Conservation (phyloP, 2,329 filamentous ascomycete species). For the Thelonectria blattea region DNA sequence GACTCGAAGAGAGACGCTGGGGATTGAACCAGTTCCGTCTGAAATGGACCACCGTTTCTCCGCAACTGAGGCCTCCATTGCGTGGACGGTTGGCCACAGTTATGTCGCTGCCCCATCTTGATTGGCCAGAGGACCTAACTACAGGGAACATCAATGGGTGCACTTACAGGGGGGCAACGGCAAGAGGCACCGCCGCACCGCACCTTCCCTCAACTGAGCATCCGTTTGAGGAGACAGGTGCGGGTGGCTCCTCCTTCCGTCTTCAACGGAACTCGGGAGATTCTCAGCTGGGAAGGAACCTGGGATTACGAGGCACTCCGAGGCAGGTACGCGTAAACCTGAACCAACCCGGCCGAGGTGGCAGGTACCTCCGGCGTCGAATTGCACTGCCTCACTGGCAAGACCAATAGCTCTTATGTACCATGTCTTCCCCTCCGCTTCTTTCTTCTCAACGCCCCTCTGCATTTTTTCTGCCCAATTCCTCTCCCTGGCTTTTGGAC, state of each 20-base stretch:
- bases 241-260: slow-evolving; percentile 9
- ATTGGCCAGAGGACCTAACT: slow-evolving; percentile 22
- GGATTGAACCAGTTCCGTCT: background rate
- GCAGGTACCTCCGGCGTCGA: background rate
- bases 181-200: slow-evolving; percentile 6
- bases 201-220: slow-evolving; percentile 8
- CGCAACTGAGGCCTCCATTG: slow-evolving; percentile 19
- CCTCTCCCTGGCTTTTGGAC: background rate
- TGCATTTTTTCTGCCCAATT: background rate
- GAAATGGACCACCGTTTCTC: slow-evolving; percentile 8
- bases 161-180: slow-evolving; percentile 7
- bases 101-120: slow-evolving; percentile 22
- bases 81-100: slow-evolving; percentile 10
- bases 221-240: background rate
- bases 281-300: background rate
- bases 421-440: background rate
- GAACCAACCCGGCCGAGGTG: background rate
- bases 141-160: background rate
- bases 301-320: no score
- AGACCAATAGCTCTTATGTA: slow-evolving; percentile 3
- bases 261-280: background rate
- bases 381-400: slow-evolving; percentile 19
- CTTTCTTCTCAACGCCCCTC: background rate
- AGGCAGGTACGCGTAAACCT: background rate
- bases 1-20: no score